phyloP scores from a whole-genome alignment of 176 grass and related monocot genomes.

The Raddia distichophylla region DNA sequence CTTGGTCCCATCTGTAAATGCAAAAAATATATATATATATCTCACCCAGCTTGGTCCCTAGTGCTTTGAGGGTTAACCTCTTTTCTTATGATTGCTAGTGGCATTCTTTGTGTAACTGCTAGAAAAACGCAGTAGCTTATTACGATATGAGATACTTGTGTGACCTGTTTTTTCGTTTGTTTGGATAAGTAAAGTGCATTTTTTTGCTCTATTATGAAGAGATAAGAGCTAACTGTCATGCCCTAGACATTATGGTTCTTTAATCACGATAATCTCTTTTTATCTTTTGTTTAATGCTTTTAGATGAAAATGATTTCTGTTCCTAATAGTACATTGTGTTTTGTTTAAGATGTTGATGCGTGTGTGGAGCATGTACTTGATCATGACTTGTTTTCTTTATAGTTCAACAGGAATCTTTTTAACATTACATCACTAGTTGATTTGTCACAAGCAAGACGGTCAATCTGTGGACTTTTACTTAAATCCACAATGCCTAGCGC shows the following conservation, averaged over 20 bases:
- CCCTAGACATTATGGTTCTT: neutral
- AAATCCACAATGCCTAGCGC: constrained; percentile 40
- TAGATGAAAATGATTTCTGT: neutral
- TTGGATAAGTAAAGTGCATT: neutral
- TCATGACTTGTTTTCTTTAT: constrained; percentile 18
- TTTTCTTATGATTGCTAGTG: neutral
- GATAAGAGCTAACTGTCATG: neutral
- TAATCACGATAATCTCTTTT: neutral
- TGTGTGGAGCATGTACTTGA: neutral
- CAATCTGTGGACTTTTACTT: constrained; percentile 3
- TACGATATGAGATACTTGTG: neutral
- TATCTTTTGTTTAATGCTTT: neutral
- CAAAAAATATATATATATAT: no score
- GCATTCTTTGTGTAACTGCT: neutral
- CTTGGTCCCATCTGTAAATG: no score
- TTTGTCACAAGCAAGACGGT: neutral
- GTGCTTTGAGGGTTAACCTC: neutral
- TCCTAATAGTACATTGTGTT: neutral
- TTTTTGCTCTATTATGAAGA: neutral
- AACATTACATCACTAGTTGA: neutral
- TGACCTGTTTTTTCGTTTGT: constrained; percentile 8
- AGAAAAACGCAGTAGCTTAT: neutral
- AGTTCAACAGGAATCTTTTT: constrained; percentile 39
- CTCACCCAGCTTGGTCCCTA: no score
- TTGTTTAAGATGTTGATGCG: constrained; percentile 16